Evolutionary conservation across 805 yeast species (phyloP).

Genomic region (Starmerella bacillaris): DNA sequence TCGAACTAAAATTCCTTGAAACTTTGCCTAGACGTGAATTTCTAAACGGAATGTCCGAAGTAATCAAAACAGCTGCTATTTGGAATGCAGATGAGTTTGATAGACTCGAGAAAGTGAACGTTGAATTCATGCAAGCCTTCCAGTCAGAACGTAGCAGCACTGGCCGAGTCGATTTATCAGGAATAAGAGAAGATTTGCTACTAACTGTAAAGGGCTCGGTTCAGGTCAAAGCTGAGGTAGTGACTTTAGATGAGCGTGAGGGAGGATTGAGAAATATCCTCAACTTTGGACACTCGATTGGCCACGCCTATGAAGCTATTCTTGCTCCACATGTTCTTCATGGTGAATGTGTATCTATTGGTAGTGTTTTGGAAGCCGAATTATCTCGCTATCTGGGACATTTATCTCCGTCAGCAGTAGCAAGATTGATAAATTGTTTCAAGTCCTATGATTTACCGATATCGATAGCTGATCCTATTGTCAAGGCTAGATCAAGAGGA

Average conservation of each 20-base stretch:
- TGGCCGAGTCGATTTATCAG: slow-evolving; percentile 42
- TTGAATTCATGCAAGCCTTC: slow-evolving; percentile 50
- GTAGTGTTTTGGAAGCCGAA: slow-evolving; percentile 89
- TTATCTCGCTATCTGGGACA: slow-evolving; percentile 80
- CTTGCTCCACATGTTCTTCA: slow-evolving; percentile 90
- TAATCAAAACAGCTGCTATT: slow-evolving; percentile 92
- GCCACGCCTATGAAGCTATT: slow-evolving; percentile 97
- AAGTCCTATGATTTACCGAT: slow-evolving; percentile 76
- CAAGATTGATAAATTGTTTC: slow-evolving; percentile 67
- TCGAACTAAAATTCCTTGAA: slow-evolving; percentile 69
- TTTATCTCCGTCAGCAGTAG: slow-evolving; percentile 81
- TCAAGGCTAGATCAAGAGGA: slow-evolving; percentile 48
- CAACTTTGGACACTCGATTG: slow-evolving; percentile 93
- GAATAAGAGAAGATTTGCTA: slow-evolving; percentile 56
- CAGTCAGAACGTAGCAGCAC: slow-evolving; percentile 27
- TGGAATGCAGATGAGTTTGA: slow-evolving; percentile 85
- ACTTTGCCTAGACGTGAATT: slow-evolving; percentile 86
- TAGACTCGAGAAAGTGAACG: slow-evolving; percentile 63
- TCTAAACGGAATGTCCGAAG: slow-evolving; percentile 97
- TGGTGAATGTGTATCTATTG: slow-evolving; percentile 98
- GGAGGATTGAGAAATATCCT: slow-evolving; percentile 80
- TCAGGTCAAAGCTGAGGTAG: slow-evolving; percentile 83
- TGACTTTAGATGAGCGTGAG: slow-evolving; percentile 84
- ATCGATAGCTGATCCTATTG: slow-evolving; percentile 50
- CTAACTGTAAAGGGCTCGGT: slow-evolving; percentile 72